A percentile compares a stretch with the other conserved stretches of the same genome.
These are phyloP conservation scores for Cyclotella cryptica DNA, from an alignment of 108 stramenopile species.

Conservation along the genomic window DNA sequence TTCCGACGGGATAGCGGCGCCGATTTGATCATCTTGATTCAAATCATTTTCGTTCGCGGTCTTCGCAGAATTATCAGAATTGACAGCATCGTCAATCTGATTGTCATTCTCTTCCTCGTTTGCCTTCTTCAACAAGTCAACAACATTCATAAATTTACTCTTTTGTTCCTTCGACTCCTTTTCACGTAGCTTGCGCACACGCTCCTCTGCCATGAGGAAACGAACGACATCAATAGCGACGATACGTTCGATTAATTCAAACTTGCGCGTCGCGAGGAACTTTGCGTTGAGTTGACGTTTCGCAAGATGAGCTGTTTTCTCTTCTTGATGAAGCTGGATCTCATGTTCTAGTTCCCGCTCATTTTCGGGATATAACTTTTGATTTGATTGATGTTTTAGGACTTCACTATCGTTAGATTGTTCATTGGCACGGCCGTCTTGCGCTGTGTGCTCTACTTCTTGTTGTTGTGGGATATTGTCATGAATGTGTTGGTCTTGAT, in stretches of 20 bases:
- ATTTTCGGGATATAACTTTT: neutral
- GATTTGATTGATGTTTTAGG: neutral
- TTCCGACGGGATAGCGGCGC: neutral
- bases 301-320: conserved; percentile 17
- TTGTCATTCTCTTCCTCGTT: conserved; percentile 17
- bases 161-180: conserved; percentile 35
- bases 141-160: conserved; percentile 31
- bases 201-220: conserved; percentile 53
- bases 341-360: neutral
- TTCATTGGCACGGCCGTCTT: too few relatives aligned
- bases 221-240: conserved; percentile 55
- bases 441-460: too few relatives aligned
- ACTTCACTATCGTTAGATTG: neutral
- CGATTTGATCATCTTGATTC: conserved; percentile 22
- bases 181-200: conserved; percentile 37
- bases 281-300: conserved; percentile 50
- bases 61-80: conserved; percentile 15
- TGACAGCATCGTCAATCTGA: neutral
- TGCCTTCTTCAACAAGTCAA: conserved; percentile 31
- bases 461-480: too few relatives aligned
- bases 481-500: neutral
- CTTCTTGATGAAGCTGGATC: neutral
- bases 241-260: conserved; percentile 51
- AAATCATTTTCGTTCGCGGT: neutral
- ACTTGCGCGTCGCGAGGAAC: conserved; percentile 54